These are phyloP conservation scores for Xenoacremonium recifei DNA, from an alignment of 2,329 filamentous ascomycete species.

Conservation along the genomic window DNA sequence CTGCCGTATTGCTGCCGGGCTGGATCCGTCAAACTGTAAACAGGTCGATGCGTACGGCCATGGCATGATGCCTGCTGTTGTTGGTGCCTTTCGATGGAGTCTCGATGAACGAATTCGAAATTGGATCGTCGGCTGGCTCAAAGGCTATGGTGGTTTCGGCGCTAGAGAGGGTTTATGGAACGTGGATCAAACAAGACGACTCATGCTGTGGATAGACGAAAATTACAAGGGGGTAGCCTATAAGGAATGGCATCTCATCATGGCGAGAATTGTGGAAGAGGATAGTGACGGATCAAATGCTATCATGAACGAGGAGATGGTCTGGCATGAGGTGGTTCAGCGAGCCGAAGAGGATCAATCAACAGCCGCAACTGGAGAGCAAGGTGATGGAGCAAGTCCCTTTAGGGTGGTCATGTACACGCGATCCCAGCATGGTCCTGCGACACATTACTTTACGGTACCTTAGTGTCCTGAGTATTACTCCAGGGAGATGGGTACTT, in stretches of 20 bases:
- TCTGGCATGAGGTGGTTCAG: not conserved
- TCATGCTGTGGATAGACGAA: conserved; percentile 2
- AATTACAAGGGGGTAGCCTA: not conserved
- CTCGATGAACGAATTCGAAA: not conserved
- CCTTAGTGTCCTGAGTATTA: too few species aligned
- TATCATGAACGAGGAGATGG: not conserved
- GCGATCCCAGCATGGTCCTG: not conserved
- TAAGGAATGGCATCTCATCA: conserved; percentile 1
- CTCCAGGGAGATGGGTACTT: too few species aligned
- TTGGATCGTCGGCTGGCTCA: conserved; percentile 2
- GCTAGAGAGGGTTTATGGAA: conserved; percentile 5
- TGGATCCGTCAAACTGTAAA: not conserved
- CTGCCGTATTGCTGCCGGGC: conserved; percentile 4
- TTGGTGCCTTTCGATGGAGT: conserved; percentile 3
- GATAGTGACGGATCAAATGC: not conserved
- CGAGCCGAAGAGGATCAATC: not conserved
- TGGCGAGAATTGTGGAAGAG: not conserved
- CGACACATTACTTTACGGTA: not conserved
- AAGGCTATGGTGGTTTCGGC: conserved; percentile 1
- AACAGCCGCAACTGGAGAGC: not conserved
- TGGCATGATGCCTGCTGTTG: conserved; percentile 4
- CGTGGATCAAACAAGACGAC: conserved; percentile 1
- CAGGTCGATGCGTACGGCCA: conserved; percentile 3
- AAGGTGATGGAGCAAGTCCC: not conserved
- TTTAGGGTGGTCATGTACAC: not conserved